phyloP scores from a whole-genome alignment of 2,329 filamentous ascomycete species.

The Apiospora rasikravindrae region DNA sequence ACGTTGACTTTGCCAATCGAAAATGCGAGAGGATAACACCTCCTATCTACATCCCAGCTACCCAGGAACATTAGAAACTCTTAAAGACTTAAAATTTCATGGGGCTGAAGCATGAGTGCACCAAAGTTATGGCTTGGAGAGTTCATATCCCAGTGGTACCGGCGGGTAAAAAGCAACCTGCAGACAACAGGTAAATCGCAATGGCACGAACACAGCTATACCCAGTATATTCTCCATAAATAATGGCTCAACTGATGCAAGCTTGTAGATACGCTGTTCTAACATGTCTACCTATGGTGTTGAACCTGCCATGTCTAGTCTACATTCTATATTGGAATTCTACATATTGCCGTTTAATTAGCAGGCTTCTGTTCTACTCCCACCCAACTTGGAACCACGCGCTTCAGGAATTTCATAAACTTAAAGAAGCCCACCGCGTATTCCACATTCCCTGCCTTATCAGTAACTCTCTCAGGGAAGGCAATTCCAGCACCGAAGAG shows the following conservation, averaged over 20 bases:
- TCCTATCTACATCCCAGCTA: background rate
- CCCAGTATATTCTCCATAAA: no score
- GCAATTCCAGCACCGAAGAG: conserved; percentile 68
- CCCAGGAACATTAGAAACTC: background rate
- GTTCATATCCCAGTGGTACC: no score
- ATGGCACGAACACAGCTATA: no score
- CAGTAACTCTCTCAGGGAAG: conserved; percentile 64
- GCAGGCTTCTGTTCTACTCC: background rate
- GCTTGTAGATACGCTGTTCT: no score
- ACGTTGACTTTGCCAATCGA: background rate
- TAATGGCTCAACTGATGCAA: no score
- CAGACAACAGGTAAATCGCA: no score
- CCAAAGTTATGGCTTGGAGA: no score
- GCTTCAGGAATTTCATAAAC: conserved; percentile 67
- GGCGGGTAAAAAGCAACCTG: no score
- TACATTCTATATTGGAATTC: background rate
- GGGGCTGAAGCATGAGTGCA: no score
- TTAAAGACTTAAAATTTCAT: background rate
- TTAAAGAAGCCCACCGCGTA: conserved; percentile 68
- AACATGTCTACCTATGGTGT: background rate
- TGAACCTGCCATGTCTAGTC: background rate
- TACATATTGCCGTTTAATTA: background rate
- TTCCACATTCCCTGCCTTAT: conserved; percentile 66
- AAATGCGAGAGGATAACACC: background rate
- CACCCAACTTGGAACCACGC: conserved; percentile 57